Evolutionary conservation across 257 asterid genomes (phyloP).

Genomic region (Nicotiana sylvestris): DNA sequence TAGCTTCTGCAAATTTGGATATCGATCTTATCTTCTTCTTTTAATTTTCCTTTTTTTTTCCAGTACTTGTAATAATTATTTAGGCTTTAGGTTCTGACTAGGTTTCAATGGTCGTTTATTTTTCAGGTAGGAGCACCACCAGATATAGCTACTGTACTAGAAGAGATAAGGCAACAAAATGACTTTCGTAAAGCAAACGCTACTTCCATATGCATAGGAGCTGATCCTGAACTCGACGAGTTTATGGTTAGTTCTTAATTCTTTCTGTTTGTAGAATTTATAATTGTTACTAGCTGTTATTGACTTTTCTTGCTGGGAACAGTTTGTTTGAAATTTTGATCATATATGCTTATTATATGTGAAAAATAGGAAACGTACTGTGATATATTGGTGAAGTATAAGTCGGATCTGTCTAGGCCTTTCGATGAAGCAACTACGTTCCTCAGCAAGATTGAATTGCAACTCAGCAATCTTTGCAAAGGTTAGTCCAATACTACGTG

Average conservation of each 20-base stretch:
- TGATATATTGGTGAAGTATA: conserved; percentile 60
- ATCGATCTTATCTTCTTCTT: not conserved
- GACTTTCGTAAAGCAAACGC: conserved; percentile 18
- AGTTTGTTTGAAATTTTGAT: not conserved
- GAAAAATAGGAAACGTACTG: conserved; percentile 58
- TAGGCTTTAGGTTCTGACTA: not conserved
- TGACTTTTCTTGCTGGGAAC: not conserved
- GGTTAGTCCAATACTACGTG: conserved; percentile 26
- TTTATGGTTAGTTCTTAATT: conserved; percentile 30
- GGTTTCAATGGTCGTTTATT: not conserved
- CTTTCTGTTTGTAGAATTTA: not conserved
- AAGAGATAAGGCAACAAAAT: conserved; percentile 36
- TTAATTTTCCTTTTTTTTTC: too few relatives aligned
- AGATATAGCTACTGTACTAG: conserved; percentile 32
- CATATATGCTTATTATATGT: not conserved
- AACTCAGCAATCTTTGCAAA: conserved; percentile 57
- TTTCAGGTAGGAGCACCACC: conserved; percentile 51
- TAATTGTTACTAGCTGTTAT: not conserved
- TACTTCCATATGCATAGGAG: conserved; percentile 26
- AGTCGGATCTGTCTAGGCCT: conserved; percentile 71
- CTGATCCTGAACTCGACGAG: conserved; percentile 52
- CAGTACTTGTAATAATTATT: not conserved
- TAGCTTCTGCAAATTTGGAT: not conserved
- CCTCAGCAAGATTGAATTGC: conserved; percentile 61
- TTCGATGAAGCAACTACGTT: conserved; percentile 82